phyloP scores from a whole-genome alignment of 805 yeast genomes.

The Monosporozyma siamensis region DNA sequence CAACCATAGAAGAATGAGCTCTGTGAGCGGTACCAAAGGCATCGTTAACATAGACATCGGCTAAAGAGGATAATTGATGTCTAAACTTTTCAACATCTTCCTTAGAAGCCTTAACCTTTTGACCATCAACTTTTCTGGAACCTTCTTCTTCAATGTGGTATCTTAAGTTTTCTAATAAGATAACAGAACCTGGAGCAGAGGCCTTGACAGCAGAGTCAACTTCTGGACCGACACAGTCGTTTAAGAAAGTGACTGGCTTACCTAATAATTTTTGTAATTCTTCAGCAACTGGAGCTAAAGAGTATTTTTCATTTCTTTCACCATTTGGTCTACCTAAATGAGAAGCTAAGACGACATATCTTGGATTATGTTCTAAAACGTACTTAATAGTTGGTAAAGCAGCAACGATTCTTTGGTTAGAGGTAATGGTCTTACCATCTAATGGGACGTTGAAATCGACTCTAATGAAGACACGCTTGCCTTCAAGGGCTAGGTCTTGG shows the following conservation, averaged over 20 bases:
- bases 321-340: constrained; percentile 99
- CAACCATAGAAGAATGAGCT: constrained; percentile 99
- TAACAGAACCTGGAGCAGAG: constrained; percentile 70
- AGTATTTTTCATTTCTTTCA: constrained; percentile 73
- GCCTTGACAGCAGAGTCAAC: constrained; percentile 71
- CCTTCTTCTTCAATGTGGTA: constrained; percentile 98
- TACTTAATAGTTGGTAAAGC: constrained; percentile 97
- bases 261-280: constrained; percentile 77
- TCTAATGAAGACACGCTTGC: constrained; percentile 96
- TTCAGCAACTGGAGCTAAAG: constrained; percentile 84
- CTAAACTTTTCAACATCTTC: constrained; percentile 84
- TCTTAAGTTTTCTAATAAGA: constrained; percentile 93
- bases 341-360: constrained; percentile 85
- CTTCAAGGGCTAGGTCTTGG: constrained; percentile 76
- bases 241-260: constrained; percentile 67
- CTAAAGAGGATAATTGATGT: constrained; percentile 78
- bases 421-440: constrained; percentile 94
- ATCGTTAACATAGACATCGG: constrained; percentile 95
- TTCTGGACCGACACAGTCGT: constrained; percentile 88
- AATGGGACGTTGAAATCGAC: constrained; percentile 94
- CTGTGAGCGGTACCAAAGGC: constrained; percentile 99
- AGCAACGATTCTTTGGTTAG: constrained; percentile 99
- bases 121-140: constrained; percentile 81
- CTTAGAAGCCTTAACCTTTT: constrained; percentile 85
- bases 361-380: constrained; percentile 85